These are phyloP conservation scores for Heliamphora exappendiculata DNA, from an alignment of 148 eudicot genomes.

Conservation along the genomic window DNA sequence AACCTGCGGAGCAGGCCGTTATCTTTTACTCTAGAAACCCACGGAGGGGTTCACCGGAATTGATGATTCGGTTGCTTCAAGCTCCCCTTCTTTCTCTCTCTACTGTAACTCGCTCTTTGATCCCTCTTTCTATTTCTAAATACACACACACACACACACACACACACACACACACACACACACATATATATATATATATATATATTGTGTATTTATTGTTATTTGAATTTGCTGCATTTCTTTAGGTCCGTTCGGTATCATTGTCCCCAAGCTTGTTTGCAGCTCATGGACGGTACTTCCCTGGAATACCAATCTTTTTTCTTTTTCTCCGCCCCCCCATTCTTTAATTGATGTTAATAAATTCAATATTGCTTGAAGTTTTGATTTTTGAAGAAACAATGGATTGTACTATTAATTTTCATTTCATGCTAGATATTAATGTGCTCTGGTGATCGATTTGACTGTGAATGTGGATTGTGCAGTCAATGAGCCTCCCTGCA, in stretches of 20 bases:
- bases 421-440: not conserved
- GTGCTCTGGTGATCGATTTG: not conserved
- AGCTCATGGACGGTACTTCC: conserved; percentile 33
- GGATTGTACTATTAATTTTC: not conserved
- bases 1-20: too few species aligned
- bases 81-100: not conserved
- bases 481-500: not conserved
- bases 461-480: not conserved
- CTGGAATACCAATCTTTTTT: not conserved
- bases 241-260: conserved; percentile 21
- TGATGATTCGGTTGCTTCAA: conserved; percentile 7
- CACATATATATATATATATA: too few species aligned
- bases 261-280: not conserved
- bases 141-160: not conserved
- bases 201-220: not conserved
- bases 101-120: not conserved
- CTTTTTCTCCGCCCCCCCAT: too few species aligned
- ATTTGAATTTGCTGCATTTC: not conserved
- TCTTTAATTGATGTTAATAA: not conserved
- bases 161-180: too few species aligned
- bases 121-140: not conserved
- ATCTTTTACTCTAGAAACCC: not conserved
- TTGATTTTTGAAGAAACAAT: not conserved
- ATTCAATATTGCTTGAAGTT: not conserved
- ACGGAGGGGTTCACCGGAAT: not conserved